Evolutionary conservation across 2,329 filamentous ascomycete species (phyloP).

Genomic region (Aspergillus neoniger): DNA sequence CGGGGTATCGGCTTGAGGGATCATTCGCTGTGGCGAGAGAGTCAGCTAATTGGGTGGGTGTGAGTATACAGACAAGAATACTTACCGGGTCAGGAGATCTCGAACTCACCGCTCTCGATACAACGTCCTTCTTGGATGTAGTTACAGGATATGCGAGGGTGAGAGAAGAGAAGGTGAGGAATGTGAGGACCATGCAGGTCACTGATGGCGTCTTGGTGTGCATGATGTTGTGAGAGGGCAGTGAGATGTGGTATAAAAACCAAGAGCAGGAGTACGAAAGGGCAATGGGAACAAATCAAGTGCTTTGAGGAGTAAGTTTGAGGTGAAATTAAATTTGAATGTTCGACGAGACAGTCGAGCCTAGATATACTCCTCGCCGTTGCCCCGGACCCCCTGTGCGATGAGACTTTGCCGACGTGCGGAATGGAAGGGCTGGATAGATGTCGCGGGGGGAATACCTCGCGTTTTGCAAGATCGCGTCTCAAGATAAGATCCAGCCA

Average conservation of each 20-base stretch:
- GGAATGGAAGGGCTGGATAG: slow-evolving; percentile 17
- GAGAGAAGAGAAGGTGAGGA: slow-evolving; percentile 10
- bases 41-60: slow-evolving; percentile 2
- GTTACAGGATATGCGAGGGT: slow-evolving; percentile 8
- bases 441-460: slow-evolving; percentile 1
- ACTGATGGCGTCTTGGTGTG: slow-evolving; percentile 8
- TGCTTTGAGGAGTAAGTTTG: background rate
- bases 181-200: slow-evolving; percentile 8
- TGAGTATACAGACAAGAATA: background rate
- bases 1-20: slow-evolving; percentile 14
- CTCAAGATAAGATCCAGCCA: background rate
- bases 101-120: background rate
- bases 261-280: background rate
- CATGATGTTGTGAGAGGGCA: slow-evolving; percentile 10
- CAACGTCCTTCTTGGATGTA: background rate
- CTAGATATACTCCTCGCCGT: slow-evolving; percentile 15
- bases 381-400: background rate
- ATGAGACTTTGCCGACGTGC: slow-evolving; percentile 9
- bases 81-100: slow-evolving; percentile 13
- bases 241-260: background rate
- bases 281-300: background rate
- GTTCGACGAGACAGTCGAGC: background rate
- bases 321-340: background rate
- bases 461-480: background rate
- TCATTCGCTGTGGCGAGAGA: slow-evolving; percentile 21